These are phyloP conservation scores for Quercus glauca DNA, from an alignment of 306 rosid species.

Conservation along the genomic window DNA sequence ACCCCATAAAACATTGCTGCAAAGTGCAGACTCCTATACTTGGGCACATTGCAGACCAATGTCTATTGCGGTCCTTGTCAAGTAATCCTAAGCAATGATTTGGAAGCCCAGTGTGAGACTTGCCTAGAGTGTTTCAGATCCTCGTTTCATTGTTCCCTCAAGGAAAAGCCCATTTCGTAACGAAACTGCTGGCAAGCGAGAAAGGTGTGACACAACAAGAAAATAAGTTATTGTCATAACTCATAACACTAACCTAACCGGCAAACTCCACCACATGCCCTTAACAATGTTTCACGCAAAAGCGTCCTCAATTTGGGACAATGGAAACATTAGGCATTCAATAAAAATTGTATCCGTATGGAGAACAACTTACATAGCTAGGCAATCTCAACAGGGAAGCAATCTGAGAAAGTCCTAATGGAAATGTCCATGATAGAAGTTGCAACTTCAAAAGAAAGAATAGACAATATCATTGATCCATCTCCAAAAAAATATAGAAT, in stretches of 20 bases:
- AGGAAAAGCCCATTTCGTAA: neutral
- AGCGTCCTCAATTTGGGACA: too few relatives aligned
- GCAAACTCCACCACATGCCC: neutral
- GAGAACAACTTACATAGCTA: neutral
- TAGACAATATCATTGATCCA: constrained; percentile 13
- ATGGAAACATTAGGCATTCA: neutral
- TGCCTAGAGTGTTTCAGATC: too few relatives aligned
- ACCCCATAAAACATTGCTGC: neutral
- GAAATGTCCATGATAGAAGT: neutral
- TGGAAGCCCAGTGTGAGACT: too few relatives aligned
- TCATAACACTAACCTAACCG: neutral
- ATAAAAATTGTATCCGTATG: neutral
- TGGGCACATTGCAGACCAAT: too few relatives aligned
- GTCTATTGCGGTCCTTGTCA: too few relatives aligned
- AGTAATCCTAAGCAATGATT: too few relatives aligned
- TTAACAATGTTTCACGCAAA: too few relatives aligned
- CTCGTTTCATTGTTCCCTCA: neutral
- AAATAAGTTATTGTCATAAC: neutral
- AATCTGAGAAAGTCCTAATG: constrained; percentile 7
- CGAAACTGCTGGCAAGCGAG: neutral
- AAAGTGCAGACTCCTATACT: too few relatives aligned
- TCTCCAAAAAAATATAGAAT: constrained; percentile 23
- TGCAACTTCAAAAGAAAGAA: constrained; percentile 12
- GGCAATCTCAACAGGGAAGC: neutral
- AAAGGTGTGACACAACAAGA: neutral